Base-by-base conservation (phyloP, 225 moss, liverwort and hornwort genomes). In the Climacium dendroides region DNA sequence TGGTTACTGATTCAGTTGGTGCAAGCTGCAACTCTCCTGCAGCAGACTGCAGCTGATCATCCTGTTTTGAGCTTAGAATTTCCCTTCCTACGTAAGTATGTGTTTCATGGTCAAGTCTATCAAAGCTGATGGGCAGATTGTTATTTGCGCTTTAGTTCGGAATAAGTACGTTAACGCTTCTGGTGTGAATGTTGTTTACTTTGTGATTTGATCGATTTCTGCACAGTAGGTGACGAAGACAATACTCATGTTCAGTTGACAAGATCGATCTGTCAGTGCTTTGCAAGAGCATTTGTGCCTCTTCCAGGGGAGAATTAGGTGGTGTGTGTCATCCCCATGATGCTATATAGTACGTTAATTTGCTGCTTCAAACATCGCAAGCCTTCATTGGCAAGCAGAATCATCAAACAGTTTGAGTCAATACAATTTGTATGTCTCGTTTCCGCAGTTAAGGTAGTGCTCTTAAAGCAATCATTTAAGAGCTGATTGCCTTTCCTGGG, bases 171-270 rank as follows among this genome's bases (percentile, higher is more conserved):
- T 37, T 78, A 39, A 82, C 37, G 54, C 57, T 79, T 74, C 74
- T 70, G 74, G 86, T 80, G 86, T 83, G 80, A 83, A 63, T 74
- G 83, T 63, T 87, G 89, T 54, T 79, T 74, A 58, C 61, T 24
- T 59, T 57, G 83, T 19, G 74, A 91, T 91, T 80, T 89, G 89
- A 89, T 82, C 78, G 58, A 53, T 63, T 43, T 74, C 83, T 61
- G 62, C 75, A 77, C 54, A 47, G 67, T 79, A 83, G 91, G 88
- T 90, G 79, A 69, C 26, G 26, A 74, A 80, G 85, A 86, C 88
- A 57, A 80, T 88, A 53, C 48, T 88, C 83, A 88, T 91, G 91
- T 67, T 59, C 86, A 85, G 66, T 78, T 65, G 65, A 73, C 89
- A 82, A 75, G 41, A 57, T 29, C 78, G 41, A 57, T 50, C 55